Conservation (phyloP, 768 basidiomycete species). For the Fomitopsis pulvina region DNA sequence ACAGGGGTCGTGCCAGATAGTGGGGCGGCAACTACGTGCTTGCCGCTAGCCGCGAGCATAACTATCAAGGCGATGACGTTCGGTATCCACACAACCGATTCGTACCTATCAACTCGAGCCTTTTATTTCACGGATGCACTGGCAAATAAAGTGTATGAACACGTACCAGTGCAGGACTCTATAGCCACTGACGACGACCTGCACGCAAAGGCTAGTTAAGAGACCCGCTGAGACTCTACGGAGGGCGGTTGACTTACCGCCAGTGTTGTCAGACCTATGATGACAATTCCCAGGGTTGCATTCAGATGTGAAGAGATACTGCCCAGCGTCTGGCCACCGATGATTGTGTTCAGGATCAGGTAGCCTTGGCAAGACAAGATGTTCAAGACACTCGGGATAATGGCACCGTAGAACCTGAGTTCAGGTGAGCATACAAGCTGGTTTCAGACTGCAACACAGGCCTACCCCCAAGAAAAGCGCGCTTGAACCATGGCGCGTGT, state of each 20-base stretch:
- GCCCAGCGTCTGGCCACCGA: slow-evolving; percentile 42
- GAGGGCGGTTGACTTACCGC: slow-evolving; percentile 9
- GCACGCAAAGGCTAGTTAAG: not conserved
- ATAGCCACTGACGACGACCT: slow-evolving; percentile 29
- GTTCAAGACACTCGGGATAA: slow-evolving; percentile 34
- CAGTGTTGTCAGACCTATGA: slow-evolving; percentile 33
- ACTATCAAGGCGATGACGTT: slow-evolving; percentile 31
- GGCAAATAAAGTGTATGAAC: not conserved
- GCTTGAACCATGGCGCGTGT: slow-evolving; percentile 50
- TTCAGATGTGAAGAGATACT: slow-evolving; percentile 24
- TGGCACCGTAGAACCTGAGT: slow-evolving; percentile 33
- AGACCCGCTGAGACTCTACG: not conserved
- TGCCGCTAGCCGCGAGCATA: slow-evolving; percentile 29
- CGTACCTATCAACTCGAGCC: slow-evolving; percentile 23
- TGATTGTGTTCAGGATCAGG: slow-evolving; percentile 40
- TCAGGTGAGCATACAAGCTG: not conserved
- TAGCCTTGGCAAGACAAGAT: slow-evolving; percentile 39
- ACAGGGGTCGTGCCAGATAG: slow-evolving; percentile 19
- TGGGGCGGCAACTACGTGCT: slow-evolving; percentile 21
- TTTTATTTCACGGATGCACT: not conserved
- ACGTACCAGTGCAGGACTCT: slow-evolving; percentile 26
- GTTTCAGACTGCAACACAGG: not conserved
- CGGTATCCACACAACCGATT: slow-evolving; percentile 33
- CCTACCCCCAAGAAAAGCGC: slow-evolving; percentile 43
- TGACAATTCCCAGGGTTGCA: slow-evolving; percentile 33